Percentiles rank a stretch among this genome's conserved stretches.
Evolutionary conservation across 345 rosid genomes (phyloP).

Genomic region (Salix arbutifolia): DNA sequence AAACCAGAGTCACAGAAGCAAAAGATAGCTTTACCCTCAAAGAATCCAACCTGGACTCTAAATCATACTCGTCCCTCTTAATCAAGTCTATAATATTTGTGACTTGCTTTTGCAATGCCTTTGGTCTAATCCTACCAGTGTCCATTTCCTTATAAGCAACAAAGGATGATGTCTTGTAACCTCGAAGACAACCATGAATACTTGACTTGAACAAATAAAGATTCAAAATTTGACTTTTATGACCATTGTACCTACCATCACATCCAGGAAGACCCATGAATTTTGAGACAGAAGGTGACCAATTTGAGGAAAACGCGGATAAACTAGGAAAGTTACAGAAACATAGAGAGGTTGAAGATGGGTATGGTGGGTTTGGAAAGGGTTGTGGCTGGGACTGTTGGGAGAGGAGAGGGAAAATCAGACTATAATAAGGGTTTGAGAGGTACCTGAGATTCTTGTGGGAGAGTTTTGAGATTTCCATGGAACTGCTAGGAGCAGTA

Average conservation of each 20-base stretch:
- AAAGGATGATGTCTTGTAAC: not conserved
- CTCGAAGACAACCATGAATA: not conserved
- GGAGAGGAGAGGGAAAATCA: not conserved
- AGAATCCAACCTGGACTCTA: constrained; percentile 32
- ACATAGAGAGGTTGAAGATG: not conserved
- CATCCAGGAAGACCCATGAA: not conserved
- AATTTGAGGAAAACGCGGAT: not conserved
- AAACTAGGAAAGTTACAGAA: not conserved
- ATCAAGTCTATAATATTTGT: constrained; percentile 27
- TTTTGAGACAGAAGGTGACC: not conserved
- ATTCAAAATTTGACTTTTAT: not conserved
- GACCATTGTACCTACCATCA: not conserved
- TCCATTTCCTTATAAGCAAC: not conserved
- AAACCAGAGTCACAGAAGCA: constrained; percentile 17
- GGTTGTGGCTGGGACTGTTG: not conserved
- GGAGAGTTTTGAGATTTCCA: not conserved
- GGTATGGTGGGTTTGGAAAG: not conserved
- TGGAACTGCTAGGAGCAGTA: no score
- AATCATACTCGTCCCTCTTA: constrained; percentile 18
- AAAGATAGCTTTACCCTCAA: constrained; percentile 32
- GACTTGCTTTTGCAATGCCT: constrained; percentile 10
- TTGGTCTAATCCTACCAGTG: not conserved
- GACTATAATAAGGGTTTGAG: not conserved
- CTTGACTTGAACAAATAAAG: not conserved
- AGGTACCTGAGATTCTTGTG: constrained; percentile 3